Conservation (phyloP, 192 early-diverging fungal species). For the Podila minutissima region DNA sequence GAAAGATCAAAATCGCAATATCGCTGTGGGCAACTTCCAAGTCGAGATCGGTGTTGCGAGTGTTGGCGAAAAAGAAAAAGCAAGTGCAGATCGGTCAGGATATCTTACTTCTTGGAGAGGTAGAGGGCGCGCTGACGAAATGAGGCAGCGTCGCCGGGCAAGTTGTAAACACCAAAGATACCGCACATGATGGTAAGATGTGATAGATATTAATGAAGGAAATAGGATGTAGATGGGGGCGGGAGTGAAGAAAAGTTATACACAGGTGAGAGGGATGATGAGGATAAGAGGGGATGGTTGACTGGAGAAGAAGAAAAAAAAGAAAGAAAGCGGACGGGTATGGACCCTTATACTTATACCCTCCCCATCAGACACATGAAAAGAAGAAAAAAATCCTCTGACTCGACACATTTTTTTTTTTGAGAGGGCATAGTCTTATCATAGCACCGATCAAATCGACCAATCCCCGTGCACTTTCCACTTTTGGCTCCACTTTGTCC, state of each 20-base stretch:
- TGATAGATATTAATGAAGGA: constrained; percentile 3
- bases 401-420: not conserved
- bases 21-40: not conserved
- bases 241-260: not conserved
- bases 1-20: too few species aligned
- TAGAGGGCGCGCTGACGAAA: constrained; percentile 88
- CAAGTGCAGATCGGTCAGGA: constrained; percentile 1
- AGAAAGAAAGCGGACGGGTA: not conserved
- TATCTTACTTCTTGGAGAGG: constrained; percentile 84
- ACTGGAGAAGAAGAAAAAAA: not conserved
- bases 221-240: not conserved
- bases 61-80: not conserved
- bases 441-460: not conserved
- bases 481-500: not conserved
- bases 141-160: constrained; percentile 75
- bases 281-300: not conserved
- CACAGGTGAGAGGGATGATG: not conserved
- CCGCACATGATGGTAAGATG: constrained; percentile 83
- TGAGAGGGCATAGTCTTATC: not conserved
- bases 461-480: not conserved
- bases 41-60: not conserved
- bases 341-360: not conserved
- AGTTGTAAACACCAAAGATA: constrained; percentile 95
- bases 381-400: not conserved
- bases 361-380: not conserved